These are phyloP conservation scores for Bidens hawaiensis DNA, from an alignment of 140 eudicot species.

Conservation along the genomic window DNA sequence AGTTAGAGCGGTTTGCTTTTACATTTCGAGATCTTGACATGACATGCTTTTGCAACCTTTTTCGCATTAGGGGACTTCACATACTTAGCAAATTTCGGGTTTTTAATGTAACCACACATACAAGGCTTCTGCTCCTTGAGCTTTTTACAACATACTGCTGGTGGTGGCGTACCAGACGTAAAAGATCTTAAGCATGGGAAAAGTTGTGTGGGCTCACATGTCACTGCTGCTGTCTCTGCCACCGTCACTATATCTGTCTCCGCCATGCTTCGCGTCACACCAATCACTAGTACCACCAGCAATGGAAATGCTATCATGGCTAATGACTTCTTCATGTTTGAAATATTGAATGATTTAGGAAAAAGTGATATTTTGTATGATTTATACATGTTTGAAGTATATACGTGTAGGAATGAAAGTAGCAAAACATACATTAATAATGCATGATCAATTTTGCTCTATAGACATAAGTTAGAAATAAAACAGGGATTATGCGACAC, in stretches of 20 bases:
- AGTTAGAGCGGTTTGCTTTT: background rate
- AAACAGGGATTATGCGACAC: background rate
- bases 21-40: constrained; percentile 17
- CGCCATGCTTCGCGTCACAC: background rate
- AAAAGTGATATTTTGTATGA: background rate
- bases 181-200: constrained; percentile 19
- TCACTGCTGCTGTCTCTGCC: background rate
- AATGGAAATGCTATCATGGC: constrained; percentile 8
- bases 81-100: constrained; percentile 19
- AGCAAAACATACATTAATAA: background rate
- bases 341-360: background rate
- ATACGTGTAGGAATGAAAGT: constrained; percentile 12
- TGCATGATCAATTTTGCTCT: constrained; percentile 8
- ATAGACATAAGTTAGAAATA: constrained; percentile 7
- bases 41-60: constrained; percentile 17
- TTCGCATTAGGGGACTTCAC: constrained; percentile 18
- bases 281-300: constrained; percentile 4
- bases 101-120: constrained; percentile 21
- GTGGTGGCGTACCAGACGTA: constrained; percentile 19
- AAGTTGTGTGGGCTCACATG: constrained; percentile 17
- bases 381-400: constrained; percentile 13
- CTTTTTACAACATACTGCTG: constrained; percentile 24
- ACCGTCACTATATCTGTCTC: too few species aligned
- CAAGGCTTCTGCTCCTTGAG: constrained; percentile 30
- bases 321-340: constrained; percentile 21